These are phyloP conservation scores for Parascedosporium putredinis DNA, from an alignment of 2,329 filamentous ascomycete genomes.

Conservation along the genomic window DNA sequence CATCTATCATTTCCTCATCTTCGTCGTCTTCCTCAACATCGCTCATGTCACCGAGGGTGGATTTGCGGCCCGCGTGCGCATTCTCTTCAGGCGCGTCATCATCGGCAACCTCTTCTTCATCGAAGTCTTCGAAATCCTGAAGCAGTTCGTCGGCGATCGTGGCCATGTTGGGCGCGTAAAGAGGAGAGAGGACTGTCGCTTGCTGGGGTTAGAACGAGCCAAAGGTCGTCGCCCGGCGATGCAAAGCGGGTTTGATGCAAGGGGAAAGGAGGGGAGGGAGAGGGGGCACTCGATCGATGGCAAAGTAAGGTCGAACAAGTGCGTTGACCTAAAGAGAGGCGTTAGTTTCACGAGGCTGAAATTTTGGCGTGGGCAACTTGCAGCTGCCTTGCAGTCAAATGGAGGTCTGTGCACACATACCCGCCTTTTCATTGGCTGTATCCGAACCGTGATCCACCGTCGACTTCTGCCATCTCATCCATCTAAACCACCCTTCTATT, in stretches of 20 bases:
- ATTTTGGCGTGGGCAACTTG: slow-evolving; percentile 5
- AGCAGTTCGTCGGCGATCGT: slow-evolving; percentile 83
- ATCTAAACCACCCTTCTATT: too few species aligned
- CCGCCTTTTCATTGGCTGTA: slow-evolving; percentile 10
- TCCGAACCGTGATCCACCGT: too few species aligned
- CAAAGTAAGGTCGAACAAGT: too few species aligned
- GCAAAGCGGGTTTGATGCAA: slow-evolving; percentile 3
- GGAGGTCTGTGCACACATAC: slow-evolving; percentile 1
- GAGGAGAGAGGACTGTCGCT: background rate
- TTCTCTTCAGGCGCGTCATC: slow-evolving; percentile 34
- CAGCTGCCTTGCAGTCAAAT: slow-evolving; percentile 7
- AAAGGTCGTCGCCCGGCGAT: background rate
- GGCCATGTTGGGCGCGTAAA: slow-evolving; percentile 54
- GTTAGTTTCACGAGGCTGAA: slow-evolving; percentile 2
- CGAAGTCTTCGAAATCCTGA: slow-evolving; percentile 72
- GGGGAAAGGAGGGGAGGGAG: background rate
- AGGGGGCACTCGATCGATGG: too few species aligned
- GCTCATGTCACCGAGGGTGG: slow-evolving; percentile 48
- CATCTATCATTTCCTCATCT: slow-evolving; percentile 45
- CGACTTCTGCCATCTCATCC: too few species aligned
- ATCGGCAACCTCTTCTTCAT: slow-evolving; percentile 49
- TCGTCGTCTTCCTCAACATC: slow-evolving; percentile 48
- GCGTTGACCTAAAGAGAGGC: too few species aligned
- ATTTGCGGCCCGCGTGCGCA: slow-evolving; percentile 27
- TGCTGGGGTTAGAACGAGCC: background rate